A percentile compares a stretch with the other conserved stretches of the same genome.
phyloP scores from a whole-genome alignment of 176 grass and related monocot species.

The Metroxylon sagu region DNA sequence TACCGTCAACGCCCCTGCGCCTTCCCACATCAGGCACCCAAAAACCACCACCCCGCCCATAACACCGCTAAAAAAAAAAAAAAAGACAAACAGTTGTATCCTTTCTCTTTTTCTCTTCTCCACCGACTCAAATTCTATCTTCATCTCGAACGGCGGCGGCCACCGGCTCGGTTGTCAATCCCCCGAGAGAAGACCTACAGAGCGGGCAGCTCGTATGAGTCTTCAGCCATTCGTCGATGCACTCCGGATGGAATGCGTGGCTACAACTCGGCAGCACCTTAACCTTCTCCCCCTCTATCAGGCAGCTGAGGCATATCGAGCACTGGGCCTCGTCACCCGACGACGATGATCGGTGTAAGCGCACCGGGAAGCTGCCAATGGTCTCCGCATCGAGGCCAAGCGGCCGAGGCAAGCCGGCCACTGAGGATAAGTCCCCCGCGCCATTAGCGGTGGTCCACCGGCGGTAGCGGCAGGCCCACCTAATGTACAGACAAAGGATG shows the following conservation, averaged over 20 bases:
- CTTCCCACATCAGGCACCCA: no score
- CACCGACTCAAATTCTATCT: no score
- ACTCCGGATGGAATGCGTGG: slow-evolving; percentile 77
- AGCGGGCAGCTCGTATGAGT: slow-evolving; percentile 63
- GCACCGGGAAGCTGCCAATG: slow-evolving; percentile 36
- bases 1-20: no score
- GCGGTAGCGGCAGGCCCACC: slow-evolving; percentile 7
- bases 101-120: no score
- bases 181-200: slow-evolving; percentile 40
- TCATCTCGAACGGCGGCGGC: no score
- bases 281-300: slow-evolving; percentile 63
- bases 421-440: neutral
- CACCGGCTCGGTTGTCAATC: no score
- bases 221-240: slow-evolving; percentile 70
- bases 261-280: slow-evolving; percentile 56
- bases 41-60: no score
- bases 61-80: no score
- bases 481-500: neutral
- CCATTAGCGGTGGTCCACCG: neutral
- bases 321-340: slow-evolving; percentile 32
- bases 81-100: no score
- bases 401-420: neutral
- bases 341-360: slow-evolving; percentile 16
- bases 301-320: slow-evolving; percentile 61
- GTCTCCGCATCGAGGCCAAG: slow-evolving; percentile 28